Evolutionary conservation across 2,329 filamentous ascomycete genomes (phyloP).

Genomic region (Fusarium graminum): DNA sequence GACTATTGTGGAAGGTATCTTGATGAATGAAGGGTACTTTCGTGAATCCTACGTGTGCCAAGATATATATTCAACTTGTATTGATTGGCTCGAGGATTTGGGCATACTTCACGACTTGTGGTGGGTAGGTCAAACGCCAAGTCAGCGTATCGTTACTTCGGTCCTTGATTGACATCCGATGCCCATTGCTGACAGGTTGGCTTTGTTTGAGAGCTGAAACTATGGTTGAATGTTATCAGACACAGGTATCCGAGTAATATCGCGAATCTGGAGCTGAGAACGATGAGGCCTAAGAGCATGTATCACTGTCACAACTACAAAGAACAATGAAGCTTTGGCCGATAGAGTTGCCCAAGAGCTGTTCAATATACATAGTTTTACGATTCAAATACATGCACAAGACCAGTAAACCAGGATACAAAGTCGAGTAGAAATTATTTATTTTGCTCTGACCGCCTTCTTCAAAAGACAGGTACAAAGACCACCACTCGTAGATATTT

Average conservation of each 20-base stretch:
- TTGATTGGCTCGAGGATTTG: background rate
- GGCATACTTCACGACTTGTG: background rate
- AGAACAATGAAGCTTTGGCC: too few species aligned
- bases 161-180: background rate
- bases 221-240: too few species aligned
- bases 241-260: too few species aligned
- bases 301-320: too few species aligned
- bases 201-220: too few species aligned
- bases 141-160: background rate
- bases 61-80: too few species aligned
- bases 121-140: background rate
- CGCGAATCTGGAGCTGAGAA: too few species aligned
- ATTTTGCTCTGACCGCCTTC: background rate
- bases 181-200: too few species aligned
- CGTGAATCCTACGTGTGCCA: background rate
- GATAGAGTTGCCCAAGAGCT: too few species aligned
- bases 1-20: constrained; percentile 10
- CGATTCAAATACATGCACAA: background rate
- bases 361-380: too few species aligned
- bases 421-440: constrained; percentile 4
- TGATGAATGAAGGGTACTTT: background rate
- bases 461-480: background rate
- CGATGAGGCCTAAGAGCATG: too few species aligned
- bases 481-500: constrained; percentile 7
- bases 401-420: rapidly evolving